phyloP scores from a whole-genome alignment of 1,139 yeast genomes.

The Blastobotrys capitulatus region DNA sequence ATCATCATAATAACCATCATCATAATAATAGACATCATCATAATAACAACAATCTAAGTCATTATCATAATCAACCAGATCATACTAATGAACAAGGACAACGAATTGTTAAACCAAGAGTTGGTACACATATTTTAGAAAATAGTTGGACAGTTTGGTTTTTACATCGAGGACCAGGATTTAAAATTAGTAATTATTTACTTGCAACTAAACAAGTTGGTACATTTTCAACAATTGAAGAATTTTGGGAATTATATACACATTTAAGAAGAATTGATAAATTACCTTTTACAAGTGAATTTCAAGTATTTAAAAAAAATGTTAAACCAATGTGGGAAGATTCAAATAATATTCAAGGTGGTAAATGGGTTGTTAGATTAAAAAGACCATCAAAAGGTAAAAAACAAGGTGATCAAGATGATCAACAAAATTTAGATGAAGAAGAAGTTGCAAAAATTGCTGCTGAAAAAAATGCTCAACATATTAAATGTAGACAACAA shows the following conservation, averaged over 20 bases:
- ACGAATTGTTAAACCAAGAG: slow-evolving; percentile 17
- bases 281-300: slow-evolving; percentile 51
- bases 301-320: slow-evolving; percentile 57
- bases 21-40: slow-evolving; percentile 1
- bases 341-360: slow-evolving; percentile 57
- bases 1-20: slow-evolving; percentile 1
- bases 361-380: slow-evolving; percentile 60
- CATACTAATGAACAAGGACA: slow-evolving; percentile 16
- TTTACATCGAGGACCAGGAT: slow-evolving; percentile 35
- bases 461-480: slow-evolving; percentile 13
- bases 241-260: slow-evolving; percentile 53
- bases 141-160: slow-evolving; percentile 35
- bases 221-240: slow-evolving; percentile 46
- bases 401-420: slow-evolving; percentile 11
- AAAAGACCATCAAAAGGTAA: slow-evolving; percentile 27
- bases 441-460: slow-evolving; percentile 13
- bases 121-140: slow-evolving; percentile 21
- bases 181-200: slow-evolving; percentile 32
- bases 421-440: slow-evolving; percentile 5
- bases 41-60: not conserved
- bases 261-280: slow-evolving; percentile 45
- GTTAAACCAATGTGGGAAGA: slow-evolving; percentile 72
- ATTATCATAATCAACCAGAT: slow-evolving; percentile 4
- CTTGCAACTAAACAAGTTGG: slow-evolving; percentile 33
- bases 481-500: slow-evolving; percentile 23